Conservation (phyloP, 331 rosid genomes). For the Spiraea crenata region DNA sequence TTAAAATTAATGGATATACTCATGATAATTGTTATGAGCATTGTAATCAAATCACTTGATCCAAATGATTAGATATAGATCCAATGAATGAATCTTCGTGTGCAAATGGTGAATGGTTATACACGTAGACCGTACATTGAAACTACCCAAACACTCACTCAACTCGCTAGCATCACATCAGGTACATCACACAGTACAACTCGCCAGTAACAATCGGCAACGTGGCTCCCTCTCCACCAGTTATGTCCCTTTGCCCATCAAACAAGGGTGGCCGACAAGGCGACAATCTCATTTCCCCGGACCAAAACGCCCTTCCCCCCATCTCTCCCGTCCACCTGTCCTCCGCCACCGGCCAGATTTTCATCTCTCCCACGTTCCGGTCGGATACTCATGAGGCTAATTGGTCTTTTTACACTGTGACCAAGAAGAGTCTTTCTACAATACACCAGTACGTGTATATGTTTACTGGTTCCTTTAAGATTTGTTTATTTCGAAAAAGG, state of each 20-base stretch:
- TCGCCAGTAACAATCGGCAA: constrained; percentile 17
- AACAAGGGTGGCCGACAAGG: constrained; percentile 61
- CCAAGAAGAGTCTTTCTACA: no score
- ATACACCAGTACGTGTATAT: no score
- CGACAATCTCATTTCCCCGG: constrained; percentile 42
- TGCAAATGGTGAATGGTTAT: background rate
- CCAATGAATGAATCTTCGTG: no score
- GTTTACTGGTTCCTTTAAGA: no score
- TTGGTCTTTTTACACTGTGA: constrained; percentile 7
- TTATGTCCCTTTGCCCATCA: background rate
- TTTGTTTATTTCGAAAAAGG: no score
- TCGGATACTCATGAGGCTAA: background rate
- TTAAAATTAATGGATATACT: no score
- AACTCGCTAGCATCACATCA: background rate
- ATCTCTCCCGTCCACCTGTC: constrained; percentile 52
- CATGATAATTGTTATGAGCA: no score
- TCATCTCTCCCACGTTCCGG: background rate
- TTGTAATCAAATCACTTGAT: no score
- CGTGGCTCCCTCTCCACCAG: constrained; percentile 54
- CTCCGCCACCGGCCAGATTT: constrained; percentile 16
- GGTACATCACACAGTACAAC: constrained; percentile 22
- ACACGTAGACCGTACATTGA: background rate
- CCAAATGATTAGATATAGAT: no score
- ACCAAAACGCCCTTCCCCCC: constrained; percentile 19
- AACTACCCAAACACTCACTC: background rate